Evolutionary conservation across 2,329 filamentous ascomycete species (phyloP), one percentile per base, ranked within the genome.

Genomic region (Colletotrichum liriopes): DNA sequence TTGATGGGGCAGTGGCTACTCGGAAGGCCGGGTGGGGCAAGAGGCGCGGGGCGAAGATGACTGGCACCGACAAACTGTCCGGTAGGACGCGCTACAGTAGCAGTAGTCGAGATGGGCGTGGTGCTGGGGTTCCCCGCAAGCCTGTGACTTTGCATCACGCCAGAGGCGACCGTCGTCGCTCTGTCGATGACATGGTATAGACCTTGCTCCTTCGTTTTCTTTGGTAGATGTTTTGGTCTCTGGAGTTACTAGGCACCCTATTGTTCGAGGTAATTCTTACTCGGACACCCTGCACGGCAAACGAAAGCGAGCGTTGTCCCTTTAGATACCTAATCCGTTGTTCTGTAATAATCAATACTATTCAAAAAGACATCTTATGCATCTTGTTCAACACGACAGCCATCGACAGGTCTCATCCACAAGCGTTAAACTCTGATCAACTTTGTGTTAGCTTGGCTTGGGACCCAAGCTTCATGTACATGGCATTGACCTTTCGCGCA

Each of bases 21-120:
- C 82, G 88, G 66, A 86, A 87, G 75, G 90, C 85, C 11, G 89
- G 88, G 1, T 92, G 90, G 90, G 90, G 90, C 23, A 63, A 52
- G 58, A 51, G n/a, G 18, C 56, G 51, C 20, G 51, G 35, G 16
- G 41, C 32, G 7, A 52, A 52, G 35, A 26, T 5, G 6, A 16
- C 51, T 3, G 64, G 16, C 29, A 16, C 49, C 26, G 51, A 56
- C 18, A 71, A 62, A 23, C 20, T 29, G 35, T 18, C n/a, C 2
- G 32, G 39, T 7, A 45, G 64, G 51, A 45, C 64, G 2, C 65
- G 64, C n/a, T 63, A 71, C 29, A 63, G 49, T 41, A 67, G 51
- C 8, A 51, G 64, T 2, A 71, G 68, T 32, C 62, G 51, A 29
- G 68, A 71, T 39, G 65, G 56, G 0, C 68, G 65, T 26, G 68